phyloP scores from a whole-genome alignment of 352 stramenopile species.

The Globisporangium mamillatum region DNA sequence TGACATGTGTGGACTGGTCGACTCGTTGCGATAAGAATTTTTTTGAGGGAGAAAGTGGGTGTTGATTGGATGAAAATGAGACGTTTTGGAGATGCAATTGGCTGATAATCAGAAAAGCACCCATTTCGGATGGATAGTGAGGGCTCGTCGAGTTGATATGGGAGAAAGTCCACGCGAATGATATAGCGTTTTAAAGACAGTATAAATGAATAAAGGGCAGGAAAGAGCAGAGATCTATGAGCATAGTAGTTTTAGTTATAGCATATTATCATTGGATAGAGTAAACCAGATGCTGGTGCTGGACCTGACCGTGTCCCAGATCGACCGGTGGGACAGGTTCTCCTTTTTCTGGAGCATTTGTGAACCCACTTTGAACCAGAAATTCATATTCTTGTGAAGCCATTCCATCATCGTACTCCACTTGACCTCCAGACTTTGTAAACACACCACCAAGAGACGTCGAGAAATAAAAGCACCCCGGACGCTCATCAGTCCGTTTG shows the following conservation, averaged over 20 bases:
- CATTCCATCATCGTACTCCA: neutral
- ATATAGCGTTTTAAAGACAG: neutral
- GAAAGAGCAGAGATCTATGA: neutral
- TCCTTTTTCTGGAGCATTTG: neutral
- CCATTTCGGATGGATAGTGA: neutral
- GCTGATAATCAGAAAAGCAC: neutral
- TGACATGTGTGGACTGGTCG: neutral
- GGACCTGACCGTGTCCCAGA: slow-evolving; percentile 3
- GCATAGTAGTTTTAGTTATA: neutral
- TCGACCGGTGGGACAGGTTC: neutral
- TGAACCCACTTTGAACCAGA: neutral
- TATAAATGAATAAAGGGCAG: neutral
- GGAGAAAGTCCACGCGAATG: neutral
- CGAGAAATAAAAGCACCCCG: neutral
- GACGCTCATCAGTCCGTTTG: neutral
- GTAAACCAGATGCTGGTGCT: neutral
- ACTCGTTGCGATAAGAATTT: slow-evolving; percentile 1
- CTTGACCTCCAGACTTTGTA: neutral
- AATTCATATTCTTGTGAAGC: neutral
- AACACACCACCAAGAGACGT: neutral
- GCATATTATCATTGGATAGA: neutral
- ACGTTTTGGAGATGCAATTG: neutral
- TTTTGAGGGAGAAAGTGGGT: neutral
- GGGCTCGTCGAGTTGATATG: neutral
- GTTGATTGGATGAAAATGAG: neutral